Evolutionary conservation across 106 monocot genomes (phyloP).

Genomic region (Narthecium ossifragum): DNA sequence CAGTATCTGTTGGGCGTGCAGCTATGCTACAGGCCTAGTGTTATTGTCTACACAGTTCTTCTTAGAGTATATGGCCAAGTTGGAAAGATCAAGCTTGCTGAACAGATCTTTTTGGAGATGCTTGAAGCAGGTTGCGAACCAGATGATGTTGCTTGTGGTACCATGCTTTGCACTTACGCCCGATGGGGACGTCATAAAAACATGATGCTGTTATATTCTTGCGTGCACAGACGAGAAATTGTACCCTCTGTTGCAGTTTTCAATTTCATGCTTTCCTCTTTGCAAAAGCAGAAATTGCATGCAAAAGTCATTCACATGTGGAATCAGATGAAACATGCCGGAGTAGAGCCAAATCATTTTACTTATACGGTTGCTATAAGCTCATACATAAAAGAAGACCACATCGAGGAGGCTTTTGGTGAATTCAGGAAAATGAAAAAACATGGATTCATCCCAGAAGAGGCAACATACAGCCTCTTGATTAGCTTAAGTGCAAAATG

Average conservation of each 20-base stretch:
- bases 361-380: constrained; percentile 65
- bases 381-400: constrained; percentile 58
- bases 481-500: constrained; percentile 50
- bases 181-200: constrained; percentile 83
- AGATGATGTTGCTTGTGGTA: constrained; percentile 95
- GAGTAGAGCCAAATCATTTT: constrained; percentile 56
- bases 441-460: constrained; percentile 58
- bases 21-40: constrained; percentile 90
- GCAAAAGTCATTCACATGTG: constrained; percentile 59
- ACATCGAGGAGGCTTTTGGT: constrained; percentile 58
- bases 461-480: constrained; percentile 66
- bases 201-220: constrained; percentile 82
- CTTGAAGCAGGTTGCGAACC: constrained; percentile 89
- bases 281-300: constrained; percentile 90
- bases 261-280: constrained; percentile 95
- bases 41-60: constrained; percentile 84
- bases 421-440: constrained; percentile 62
- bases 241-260: constrained; percentile 76
- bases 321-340: constrained; percentile 64
- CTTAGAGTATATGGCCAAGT: constrained; percentile 85
- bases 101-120: constrained; percentile 93
- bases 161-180: constrained; percentile 92
- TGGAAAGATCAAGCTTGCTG: constrained; percentile 92
- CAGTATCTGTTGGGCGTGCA: constrained; percentile 36
- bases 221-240: constrained; percentile 59